A percentile compares a stretch with the other conserved stretches of the same genome.
Evolutionary conservation across 352 stramenopile species (phyloP).

Genomic region (Thalassiosira pacifica): DNA sequence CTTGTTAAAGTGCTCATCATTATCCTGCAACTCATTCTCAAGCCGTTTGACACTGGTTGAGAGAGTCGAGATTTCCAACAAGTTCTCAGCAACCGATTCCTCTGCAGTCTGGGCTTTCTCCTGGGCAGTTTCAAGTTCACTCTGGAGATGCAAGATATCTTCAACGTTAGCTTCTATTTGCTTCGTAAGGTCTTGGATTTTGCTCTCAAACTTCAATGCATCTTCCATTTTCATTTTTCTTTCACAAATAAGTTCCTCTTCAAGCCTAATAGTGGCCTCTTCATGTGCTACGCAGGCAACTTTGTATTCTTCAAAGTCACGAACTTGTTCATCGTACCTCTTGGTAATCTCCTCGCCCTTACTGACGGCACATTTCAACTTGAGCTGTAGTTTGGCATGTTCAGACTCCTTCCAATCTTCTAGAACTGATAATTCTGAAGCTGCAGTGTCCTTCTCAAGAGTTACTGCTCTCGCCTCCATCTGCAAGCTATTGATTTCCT

Average conservation of each 20-base stretch:
- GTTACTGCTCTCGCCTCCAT: neutral
- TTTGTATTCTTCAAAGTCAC: neutral
- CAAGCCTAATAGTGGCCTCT: no score
- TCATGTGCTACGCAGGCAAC: neutral
- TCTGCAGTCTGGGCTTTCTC: neutral
- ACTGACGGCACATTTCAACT: neutral
- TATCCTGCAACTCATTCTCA: neutral
- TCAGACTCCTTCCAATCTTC: neutral
- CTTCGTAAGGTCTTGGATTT: neutral
- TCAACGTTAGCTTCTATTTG: slow-evolving; percentile 1
- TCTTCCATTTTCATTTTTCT: neutral
- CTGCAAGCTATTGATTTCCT: no score
- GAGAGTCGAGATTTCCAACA: neutral
- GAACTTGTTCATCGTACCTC: slow-evolving; percentile 2
- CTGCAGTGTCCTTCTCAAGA: neutral
- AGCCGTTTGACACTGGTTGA: neutral
- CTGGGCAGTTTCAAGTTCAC: neutral
- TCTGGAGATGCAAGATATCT: neutral
- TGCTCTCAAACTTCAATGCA: neutral
- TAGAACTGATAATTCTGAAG: neutral
- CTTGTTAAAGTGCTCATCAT: neutral
- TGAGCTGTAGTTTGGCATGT: neutral
- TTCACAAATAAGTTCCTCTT: no score
- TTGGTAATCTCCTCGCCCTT: neutral
- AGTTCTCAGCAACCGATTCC: neutral